Evolutionary conservation across 306 rosid genomes (phyloP).

Genomic region (Cucumis cinereus): DNA sequence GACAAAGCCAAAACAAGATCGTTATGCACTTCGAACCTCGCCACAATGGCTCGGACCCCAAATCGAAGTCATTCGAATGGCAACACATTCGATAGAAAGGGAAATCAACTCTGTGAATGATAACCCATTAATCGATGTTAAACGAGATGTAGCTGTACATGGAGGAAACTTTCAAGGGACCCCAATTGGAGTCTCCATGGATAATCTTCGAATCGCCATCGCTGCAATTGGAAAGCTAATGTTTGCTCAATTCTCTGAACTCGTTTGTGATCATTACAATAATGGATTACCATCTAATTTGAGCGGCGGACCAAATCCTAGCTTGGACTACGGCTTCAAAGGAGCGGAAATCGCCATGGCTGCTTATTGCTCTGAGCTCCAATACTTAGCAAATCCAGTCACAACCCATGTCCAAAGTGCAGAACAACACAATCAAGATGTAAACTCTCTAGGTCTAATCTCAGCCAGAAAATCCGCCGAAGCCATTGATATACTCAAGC

Average conservation of each 20-base stretch:
- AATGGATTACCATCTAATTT: slow-evolving; percentile 28
- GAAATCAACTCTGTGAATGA: slow-evolving; percentile 29
- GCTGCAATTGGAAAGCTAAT: slow-evolving; percentile 28
- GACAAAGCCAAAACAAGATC: slow-evolving; percentile 26
- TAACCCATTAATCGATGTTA: slow-evolving; percentile 24
- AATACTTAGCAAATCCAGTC: slow-evolving; percentile 22
- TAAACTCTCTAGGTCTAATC: slow-evolving; percentile 26
- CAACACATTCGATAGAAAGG: slow-evolving; percentile 25
- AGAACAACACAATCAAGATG: slow-evolving; percentile 30
- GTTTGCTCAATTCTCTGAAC: slow-evolving; percentile 30
- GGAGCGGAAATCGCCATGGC: slow-evolving; percentile 33
- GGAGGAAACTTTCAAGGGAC: slow-evolving; percentile 35
- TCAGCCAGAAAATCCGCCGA: slow-evolving; percentile 28
- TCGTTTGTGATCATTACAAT: slow-evolving; percentile 22
- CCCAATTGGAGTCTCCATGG: slow-evolving; percentile 30
- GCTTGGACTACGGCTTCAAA: slow-evolving; percentile 29
- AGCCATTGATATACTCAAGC: slow-evolving; percentile 25
- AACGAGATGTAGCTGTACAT: slow-evolving; percentile 17
- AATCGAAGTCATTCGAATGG: slow-evolving; percentile 23
- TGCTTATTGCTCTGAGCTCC: slow-evolving; percentile 27
- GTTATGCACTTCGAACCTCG: slow-evolving; percentile 25
- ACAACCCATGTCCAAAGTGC: slow-evolving; percentile 27
- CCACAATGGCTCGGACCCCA: slow-evolving; percentile 34
- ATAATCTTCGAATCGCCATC: slow-evolving; percentile 22
- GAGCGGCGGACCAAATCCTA: slow-evolving; percentile 23